Evolutionary conservation across 805 yeast species (phyloP).

Genomic region (Candida stauntonica): DNA sequence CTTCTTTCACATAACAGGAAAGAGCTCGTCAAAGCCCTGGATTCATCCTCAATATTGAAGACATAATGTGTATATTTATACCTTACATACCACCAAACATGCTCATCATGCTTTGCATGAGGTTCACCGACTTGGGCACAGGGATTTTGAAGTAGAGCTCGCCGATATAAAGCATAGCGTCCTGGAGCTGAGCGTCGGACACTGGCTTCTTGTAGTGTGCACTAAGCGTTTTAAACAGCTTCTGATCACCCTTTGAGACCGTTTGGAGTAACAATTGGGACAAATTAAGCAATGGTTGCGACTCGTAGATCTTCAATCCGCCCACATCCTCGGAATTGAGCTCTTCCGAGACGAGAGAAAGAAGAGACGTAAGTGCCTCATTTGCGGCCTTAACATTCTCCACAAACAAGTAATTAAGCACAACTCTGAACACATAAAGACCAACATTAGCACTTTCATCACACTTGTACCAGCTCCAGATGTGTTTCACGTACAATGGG

Average conservation of each 20-base stretch:
- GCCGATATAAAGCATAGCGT: constrained; percentile 55
- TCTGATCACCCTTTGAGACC: constrained; percentile 49
- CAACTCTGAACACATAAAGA: constrained; percentile 48
- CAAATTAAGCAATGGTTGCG: constrained; percentile 54
- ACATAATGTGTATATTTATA: neutral
- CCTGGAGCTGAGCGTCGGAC: constrained; percentile 32
- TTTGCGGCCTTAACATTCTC: constrained; percentile 60
- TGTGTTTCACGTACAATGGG: constrained; percentile 40
- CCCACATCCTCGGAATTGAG: too few relatives aligned
- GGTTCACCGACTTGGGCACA: constrained; percentile 48
- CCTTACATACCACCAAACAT: constrained; percentile 34
- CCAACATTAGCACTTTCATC: constrained; percentile 29
- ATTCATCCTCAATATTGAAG: constrained; percentile 44
- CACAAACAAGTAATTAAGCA: constrained; percentile 68
- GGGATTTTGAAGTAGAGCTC: constrained; percentile 55
- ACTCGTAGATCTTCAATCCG: constrained; percentile 36
- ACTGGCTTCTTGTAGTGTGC: constrained; percentile 42
- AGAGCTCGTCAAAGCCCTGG: constrained; percentile 62
- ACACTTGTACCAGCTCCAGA: constrained; percentile 42
- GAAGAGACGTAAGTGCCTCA: too few relatives aligned
- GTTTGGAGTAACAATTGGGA: constrained; percentile 61
- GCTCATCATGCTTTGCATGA: constrained; percentile 74
- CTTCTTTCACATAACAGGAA: constrained; percentile 54
- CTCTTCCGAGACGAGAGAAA: too few relatives aligned
- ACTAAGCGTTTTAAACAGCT: constrained; percentile 50